These are phyloP conservation scores for Durotheca rogersii DNA, from an alignment of 495 filamentous ascomycete genomes.

Conservation along the genomic window DNA sequence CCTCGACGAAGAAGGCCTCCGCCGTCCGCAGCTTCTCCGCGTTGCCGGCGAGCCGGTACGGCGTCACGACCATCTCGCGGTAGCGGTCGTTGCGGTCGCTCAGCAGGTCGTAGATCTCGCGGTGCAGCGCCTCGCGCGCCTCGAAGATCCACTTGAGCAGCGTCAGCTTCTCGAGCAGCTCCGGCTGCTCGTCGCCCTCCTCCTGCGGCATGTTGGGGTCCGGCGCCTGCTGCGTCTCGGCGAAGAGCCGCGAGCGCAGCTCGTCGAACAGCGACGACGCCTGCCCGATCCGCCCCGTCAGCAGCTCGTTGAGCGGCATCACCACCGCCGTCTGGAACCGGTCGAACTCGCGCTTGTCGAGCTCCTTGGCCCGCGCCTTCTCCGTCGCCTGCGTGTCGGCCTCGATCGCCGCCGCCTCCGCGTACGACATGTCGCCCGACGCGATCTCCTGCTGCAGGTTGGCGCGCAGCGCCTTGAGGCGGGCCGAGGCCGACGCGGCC, in stretches of 20 bases:
- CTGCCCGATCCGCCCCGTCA: constrained; percentile 62
- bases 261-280: constrained; percentile 69
- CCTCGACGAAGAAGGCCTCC: constrained; percentile 75
- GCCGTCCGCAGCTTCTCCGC: constrained; percentile 74
- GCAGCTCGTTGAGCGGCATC: constrained; percentile 71
- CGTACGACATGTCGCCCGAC: constrained; percentile 72
- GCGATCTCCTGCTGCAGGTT: constrained; percentile 75
- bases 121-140: constrained; percentile 80
- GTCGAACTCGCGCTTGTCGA: constrained; percentile 72
- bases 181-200: constrained; percentile 92
- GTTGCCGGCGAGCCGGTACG: constrained; percentile 70
- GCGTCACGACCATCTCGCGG: constrained; percentile 73
- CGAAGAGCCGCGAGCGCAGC: constrained; percentile 68
- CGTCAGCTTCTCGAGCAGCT: constrained; percentile 89
- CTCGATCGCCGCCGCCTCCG: constrained; percentile 70
- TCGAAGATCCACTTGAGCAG: constrained; percentile 98
- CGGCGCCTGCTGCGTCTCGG: constrained; percentile 67
- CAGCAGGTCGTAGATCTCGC: constrained; percentile 78
- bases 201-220: constrained; percentile 84
- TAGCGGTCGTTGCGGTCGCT: constrained; percentile 83
- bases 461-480: constrained; percentile 45
- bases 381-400: constrained; percentile 67
- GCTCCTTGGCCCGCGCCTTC: constrained; percentile 61
- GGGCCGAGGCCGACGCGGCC: constrained; percentile 42
- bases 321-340: constrained; percentile 73